Conservation (phyloP, 2,329 filamentous ascomycete species). For the Fusarium sp. region DNA sequence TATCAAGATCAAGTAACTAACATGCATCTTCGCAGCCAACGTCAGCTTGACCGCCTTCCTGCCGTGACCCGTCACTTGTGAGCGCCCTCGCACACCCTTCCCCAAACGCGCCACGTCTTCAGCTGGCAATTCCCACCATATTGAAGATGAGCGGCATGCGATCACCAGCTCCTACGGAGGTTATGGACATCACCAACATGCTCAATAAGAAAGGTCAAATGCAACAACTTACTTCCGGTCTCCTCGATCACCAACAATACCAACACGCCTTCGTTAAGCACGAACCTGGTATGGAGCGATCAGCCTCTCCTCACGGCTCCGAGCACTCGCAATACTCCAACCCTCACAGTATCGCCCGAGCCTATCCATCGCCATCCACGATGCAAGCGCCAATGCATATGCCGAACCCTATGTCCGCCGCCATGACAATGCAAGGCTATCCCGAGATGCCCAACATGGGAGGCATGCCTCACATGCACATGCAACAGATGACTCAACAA, state of each 20-base stretch:
- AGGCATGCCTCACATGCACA: conserved; percentile 49
- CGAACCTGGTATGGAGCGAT: conserved; percentile 59
- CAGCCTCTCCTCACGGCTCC: conserved; percentile 67
- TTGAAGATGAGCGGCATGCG: conserved; percentile 50
- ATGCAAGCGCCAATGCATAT: conserved; percentile 62
- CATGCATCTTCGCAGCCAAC: conserved; percentile 30
- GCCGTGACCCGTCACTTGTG: conserved; percentile 37
- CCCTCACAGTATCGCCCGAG: conserved; percentile 56
- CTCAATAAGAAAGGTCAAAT: conserved; percentile 59
- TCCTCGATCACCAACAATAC: conserved; percentile 45
- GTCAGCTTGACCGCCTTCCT: conserved; percentile 38
- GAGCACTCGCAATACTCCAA: conserved; percentile 67
- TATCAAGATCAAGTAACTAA: conserved; percentile 22
- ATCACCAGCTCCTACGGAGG: conserved; percentile 57
- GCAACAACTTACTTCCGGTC: conserved; percentile 47
- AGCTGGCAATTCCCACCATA: conserved; percentile 24
- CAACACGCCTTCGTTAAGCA: conserved; percentile 48
- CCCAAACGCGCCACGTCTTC: conserved; percentile 36
- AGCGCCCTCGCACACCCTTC: conserved; percentile 33
- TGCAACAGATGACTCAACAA: conserved; percentile 50
- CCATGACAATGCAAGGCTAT: conserved; percentile 56
- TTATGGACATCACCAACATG: conserved; percentile 64
- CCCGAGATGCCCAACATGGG: conserved; percentile 55
- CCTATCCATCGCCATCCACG: conserved; percentile 62
- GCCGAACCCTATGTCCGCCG: conserved; percentile 52